Base-by-base conservation (phyloP, 73 alveolate species). In the Paramecium tetraurelia region DNA sequence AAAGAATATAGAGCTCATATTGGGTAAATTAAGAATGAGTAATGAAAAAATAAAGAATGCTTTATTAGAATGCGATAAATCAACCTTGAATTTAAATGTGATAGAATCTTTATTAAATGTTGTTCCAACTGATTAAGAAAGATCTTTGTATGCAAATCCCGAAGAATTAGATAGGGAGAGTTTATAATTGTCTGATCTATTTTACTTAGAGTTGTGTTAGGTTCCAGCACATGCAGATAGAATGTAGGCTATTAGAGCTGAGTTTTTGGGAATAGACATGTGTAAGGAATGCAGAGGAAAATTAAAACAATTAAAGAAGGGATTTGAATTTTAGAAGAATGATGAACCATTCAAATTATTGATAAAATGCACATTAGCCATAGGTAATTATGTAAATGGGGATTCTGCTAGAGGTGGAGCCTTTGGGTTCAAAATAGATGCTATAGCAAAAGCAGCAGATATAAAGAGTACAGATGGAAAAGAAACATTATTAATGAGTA, bases 321-420 rank as follows among this genome's bases (percentile, higher is more conserved):
- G 93, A 21, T 86, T 85, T 86, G 95, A 90, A 41, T 86, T 80
- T n/a, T 48, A 93, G 9, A 69, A 68, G 48, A 70, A 85, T 16
- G 93, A 90, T 92, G 92, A 95, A 57, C 63, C 93, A 48, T 92
- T 95, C 21, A 93, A 93, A 75, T 46, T 80, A 38, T 63, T 94
- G 48, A 92, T 95, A 29, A 95, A 94, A 92, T 59, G 92, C 29
- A 68, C 93, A 44, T 57, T 95, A 12, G 98, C 98, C 16, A 80
- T 76, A 89, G 98, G 98, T 44, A 95, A 95, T 92, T 95, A 95
- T 87, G 77, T 95, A 83, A 95, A 95, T 77, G 98, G 98, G 1
- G 88, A 92, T 16, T 92, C 97, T 5, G 95, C 92, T 18, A 92
- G 96, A 69, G 98, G 98, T 36, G 98, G 98, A 1, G 98, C 97